Percentiles rank a stretch among this genome's conserved stretches.
Conservation (phyloP, 345 rosid genomes). For the Trapa incisa region DNA sequence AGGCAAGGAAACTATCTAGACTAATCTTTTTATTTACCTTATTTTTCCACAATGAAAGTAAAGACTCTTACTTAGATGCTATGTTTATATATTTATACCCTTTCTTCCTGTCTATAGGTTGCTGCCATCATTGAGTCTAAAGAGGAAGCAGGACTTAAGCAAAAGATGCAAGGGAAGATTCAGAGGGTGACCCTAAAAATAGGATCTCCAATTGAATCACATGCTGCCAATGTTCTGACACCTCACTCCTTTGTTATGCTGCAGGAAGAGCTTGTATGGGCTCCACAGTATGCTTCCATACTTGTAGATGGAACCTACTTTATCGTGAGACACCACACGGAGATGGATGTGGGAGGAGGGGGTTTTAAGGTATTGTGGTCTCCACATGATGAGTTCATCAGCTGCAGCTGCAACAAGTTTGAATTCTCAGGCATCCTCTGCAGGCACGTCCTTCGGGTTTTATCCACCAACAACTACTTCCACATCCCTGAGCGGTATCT, state of each 20-base stretch:
- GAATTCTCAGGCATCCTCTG: constrained; percentile 55
- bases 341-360: constrained; percentile 18
- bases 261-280: constrained; percentile 49
- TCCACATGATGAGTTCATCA: constrained; percentile 37
- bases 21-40: neutral
- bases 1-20: constrained; percentile 13
- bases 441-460: constrained; percentile 44
- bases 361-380: constrained; percentile 42
- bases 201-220: constrained; percentile 55
- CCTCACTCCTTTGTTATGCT: constrained; percentile 44
- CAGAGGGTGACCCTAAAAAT: constrained; percentile 35
- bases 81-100: neutral
- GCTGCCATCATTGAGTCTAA: constrained; percentile 27
- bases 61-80: neutral
- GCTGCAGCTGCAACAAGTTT: constrained; percentile 42
- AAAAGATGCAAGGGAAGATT: constrained; percentile 24
- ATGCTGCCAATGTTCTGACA: constrained; percentile 42
- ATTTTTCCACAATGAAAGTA: neutral
- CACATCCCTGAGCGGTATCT: constrained; percentile 45
- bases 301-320: constrained; percentile 35
- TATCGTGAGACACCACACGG: constrained; percentile 42
- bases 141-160: constrained; percentile 25
- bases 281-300: constrained; percentile 51
- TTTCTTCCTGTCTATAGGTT: constrained; percentile 17
- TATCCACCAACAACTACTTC: constrained; percentile 46